Conservation (phyloP, 2,329 filamentous ascomycete species). For the Akanthomyces uredinophilus region DNA sequence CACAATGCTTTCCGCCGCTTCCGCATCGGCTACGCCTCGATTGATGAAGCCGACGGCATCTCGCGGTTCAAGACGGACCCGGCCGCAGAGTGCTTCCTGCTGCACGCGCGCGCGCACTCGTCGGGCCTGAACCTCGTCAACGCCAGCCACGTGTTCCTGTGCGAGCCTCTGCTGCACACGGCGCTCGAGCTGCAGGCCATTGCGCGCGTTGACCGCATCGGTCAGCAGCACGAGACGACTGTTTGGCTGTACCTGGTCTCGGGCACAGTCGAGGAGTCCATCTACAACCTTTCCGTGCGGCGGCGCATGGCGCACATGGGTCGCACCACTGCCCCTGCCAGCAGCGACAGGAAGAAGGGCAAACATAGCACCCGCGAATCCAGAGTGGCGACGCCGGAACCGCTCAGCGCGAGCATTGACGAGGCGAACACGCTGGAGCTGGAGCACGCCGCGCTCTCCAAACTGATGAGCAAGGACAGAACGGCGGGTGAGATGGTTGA, state of each 20-base stretch:
- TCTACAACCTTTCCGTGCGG: conserved; percentile 79
- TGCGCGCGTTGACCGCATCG: conserved; percentile 90
- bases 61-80: conserved; percentile 72
- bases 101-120: conserved; percentile 84
- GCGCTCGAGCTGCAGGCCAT: conserved; percentile 93
- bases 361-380: conserved; percentile 29
- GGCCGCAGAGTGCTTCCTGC: conserved; percentile 71
- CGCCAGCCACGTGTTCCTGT: conserved; percentile 89
- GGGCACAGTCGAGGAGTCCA: conserved; percentile 85
- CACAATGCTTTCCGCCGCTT: conserved; percentile 63
- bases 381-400: conserved; percentile 37
- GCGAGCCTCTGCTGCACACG: conserved; percentile 89
- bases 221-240: conserved; percentile 79
- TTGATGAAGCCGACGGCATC: conserved; percentile 65
- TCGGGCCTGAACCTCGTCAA: conserved; percentile 89
- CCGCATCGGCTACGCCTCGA: conserved; percentile 67
- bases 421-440: conserved; percentile 80
- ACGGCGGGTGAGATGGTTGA: conserved; percentile 75
- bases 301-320: conserved; percentile 74
- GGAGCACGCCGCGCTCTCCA: conserved; percentile 64
- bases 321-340: conserved; percentile 24
- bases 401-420: conserved; percentile 63
- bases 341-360: conserved; percentile 15
- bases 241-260: conserved; percentile 95
- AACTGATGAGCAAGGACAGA: conserved; percentile 64